Evolutionary conservation across 1,284 basidiomycete genomes (phyloP).

Genomic region (Austroboletus novae-zelandiae): DNA sequence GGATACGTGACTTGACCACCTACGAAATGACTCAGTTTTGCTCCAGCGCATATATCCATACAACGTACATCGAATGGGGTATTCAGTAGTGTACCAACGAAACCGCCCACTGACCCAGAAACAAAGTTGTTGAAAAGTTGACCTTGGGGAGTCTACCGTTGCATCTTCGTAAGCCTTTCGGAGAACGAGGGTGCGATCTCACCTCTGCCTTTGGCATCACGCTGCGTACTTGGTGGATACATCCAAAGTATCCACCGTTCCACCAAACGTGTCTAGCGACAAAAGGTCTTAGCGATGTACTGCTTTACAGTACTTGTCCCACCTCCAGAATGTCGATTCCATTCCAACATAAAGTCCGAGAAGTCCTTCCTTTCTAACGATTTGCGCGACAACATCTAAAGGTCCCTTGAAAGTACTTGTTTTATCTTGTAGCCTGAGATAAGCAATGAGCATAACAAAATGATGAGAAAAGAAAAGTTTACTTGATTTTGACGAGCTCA

Average conservation of each 20-base stretch:
- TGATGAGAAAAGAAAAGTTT: conserved; percentile 8
- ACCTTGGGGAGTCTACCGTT: conserved; percentile 58
- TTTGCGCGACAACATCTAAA: conserved; percentile 83
- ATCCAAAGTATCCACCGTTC: conserved; percentile 95
- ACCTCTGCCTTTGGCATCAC: conserved; percentile 86
- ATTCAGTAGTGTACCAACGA: conserved; percentile 81
- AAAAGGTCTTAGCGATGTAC: not conserved
- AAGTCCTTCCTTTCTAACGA: conserved; percentile 74
- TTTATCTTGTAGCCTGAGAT: conserved; percentile 83
- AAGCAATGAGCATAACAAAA: conserved; percentile 3
- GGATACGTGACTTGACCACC: conserved; percentile 96
- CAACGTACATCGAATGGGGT: conserved; percentile 68
- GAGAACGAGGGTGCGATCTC: conserved; percentile 11
- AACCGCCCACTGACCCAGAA: conserved; percentile 88
- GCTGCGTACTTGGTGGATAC: conserved; percentile 80
- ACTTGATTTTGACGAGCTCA: conserved; percentile 96
- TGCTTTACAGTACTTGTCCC: not conserved
- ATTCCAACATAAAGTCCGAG: conserved; percentile 90
- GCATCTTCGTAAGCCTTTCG: not conserved
- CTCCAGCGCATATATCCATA: not conserved
- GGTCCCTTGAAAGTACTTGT: conserved; percentile 86
- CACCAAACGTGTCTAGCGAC: conserved; percentile 72
- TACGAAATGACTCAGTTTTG: conserved; percentile 4
- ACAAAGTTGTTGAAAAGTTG: conserved; percentile 91
- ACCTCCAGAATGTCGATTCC: conserved; percentile 97